A percentile compares a stretch with the other conserved stretches of the same genome.
phyloP scores from a whole-genome alignment of 106 monocot species.

The Phalaenopsis aphrodite region DNA sequence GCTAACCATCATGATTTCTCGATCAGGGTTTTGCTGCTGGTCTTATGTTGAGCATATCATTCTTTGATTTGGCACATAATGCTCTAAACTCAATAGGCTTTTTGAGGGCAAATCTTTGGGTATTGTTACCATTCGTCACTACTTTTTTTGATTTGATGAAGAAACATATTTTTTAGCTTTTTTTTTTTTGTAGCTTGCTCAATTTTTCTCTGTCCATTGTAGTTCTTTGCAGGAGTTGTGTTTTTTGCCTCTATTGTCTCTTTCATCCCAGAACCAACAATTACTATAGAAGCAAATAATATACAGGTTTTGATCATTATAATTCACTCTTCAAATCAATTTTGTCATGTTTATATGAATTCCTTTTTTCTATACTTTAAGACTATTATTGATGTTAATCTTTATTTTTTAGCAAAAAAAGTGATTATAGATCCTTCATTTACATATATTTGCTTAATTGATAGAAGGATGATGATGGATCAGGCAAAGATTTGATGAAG shows the following conservation, averaged over 20 bases:
- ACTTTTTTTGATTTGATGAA: not conserved
- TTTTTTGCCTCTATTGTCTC: slow-evolving; percentile 70
- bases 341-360: not conserved
- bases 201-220: slow-evolving; percentile 11
- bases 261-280: slow-evolving; percentile 83
- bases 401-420: slow-evolving; percentile 3
- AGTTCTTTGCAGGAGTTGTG: slow-evolving; percentile 92
- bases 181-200: not conserved
- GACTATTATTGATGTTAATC: not conserved
- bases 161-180: not conserved
- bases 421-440: not conserved
- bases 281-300: slow-evolving; percentile 29
- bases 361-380: not conserved
- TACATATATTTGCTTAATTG: slow-evolving; percentile 19
- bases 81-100: slow-evolving; percentile 93
- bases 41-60: slow-evolving; percentile 97
- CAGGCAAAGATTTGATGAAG: slow-evolving; percentile 80
- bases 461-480: slow-evolving; percentile 66
- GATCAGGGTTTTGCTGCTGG: slow-evolving; percentile 96
- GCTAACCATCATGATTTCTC: slow-evolving; percentile 4
- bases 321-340: not conserved
- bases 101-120: slow-evolving; percentile 96
- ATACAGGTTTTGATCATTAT: slow-evolving; percentile 27
- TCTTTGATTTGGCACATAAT: slow-evolving; percentile 95
- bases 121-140: slow-evolving; percentile 18